Evolutionary conservation across 2,329 filamentous ascomycete genomes (phyloP).

Genomic region (Lachnellula hyalina): DNA sequence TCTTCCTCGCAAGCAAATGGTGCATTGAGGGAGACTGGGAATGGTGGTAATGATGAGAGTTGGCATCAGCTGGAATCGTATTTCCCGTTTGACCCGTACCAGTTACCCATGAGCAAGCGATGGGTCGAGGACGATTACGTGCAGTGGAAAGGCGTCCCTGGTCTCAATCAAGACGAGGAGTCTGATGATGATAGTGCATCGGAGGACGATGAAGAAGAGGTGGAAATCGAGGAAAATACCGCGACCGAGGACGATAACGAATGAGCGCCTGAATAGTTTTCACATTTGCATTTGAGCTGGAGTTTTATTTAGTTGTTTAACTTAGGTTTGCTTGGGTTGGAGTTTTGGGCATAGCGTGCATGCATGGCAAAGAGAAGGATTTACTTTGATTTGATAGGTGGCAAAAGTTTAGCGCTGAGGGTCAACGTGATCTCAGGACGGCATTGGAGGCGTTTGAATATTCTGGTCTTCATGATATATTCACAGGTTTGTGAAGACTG

Average conservation of each 20-base stretch:
- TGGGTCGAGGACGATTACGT: conserved; percentile 87
- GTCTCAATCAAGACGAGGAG: conserved; percentile 55
- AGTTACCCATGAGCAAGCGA: conserved; percentile 76
- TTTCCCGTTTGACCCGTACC: conserved; percentile 97
- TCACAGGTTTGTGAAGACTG: background rate
- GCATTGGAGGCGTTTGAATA: conserved; percentile 14
- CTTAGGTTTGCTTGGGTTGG: too few species aligned
- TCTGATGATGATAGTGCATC: conserved; percentile 45
- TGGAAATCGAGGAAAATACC: conserved; percentile 21
- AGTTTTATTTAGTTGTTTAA: background rate
- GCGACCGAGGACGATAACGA: conserved; percentile 25
- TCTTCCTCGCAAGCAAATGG: conserved; percentile 46
- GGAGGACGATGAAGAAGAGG: conserved; percentile 25
- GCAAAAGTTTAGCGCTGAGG: conserved; percentile 11
- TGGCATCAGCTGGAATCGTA: conserved; percentile 86
- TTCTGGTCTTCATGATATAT: background rate
- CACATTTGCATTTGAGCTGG: background rate
- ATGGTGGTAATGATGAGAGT: conserved; percentile 60
- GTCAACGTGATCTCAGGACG: conserved; percentile 8
- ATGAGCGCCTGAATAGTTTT: conserved; percentile 7
- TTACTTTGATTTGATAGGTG: background rate
- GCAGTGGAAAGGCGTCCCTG: conserved; percentile 70
- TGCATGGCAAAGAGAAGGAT: background rate
- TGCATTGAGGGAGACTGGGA: conserved; percentile 44
- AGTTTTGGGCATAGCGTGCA: conserved; percentile 3